phyloP scores from a whole-genome alignment of 495 filamentous ascomycete species.

The Geopyxis carbonaria region DNA sequence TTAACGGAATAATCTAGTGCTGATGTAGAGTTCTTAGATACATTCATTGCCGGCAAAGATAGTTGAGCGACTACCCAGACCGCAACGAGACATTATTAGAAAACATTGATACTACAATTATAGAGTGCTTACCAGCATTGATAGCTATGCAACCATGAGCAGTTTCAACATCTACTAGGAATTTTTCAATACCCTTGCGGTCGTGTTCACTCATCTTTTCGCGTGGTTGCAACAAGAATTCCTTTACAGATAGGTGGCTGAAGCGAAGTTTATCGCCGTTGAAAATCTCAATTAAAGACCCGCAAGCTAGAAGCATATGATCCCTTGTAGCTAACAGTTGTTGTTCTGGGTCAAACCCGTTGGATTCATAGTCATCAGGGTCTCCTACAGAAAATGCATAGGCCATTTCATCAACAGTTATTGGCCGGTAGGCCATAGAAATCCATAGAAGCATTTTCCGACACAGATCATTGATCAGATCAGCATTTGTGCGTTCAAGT shows the following conservation, averaged over 20 bases:
- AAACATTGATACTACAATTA: too few species aligned
- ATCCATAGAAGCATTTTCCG: conserved; percentile 5
- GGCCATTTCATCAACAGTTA: conserved; percentile 2
- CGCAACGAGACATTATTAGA: too few species aligned
- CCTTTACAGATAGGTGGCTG: conserved; percentile 7
- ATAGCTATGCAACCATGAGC: too few species aligned
- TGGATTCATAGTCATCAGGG: background rate
- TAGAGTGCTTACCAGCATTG: too few species aligned
- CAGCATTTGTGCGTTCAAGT: background rate
- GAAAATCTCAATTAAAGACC: conserved; percentile 4
- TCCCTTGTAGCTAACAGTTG: background rate
- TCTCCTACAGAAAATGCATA: conserved; percentile 2
- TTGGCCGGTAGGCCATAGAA: conserved; percentile 6
- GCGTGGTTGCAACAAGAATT: conserved; percentile 6
- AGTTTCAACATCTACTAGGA: too few species aligned
- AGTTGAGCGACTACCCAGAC: too few species aligned
- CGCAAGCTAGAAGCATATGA: conserved; percentile 2
- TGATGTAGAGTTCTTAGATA: too few species aligned
- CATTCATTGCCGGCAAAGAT: too few species aligned
- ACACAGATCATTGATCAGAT: background rate
- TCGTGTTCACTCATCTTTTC: too few species aligned
- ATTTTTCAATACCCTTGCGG: too few species aligned
- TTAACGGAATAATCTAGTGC: too few species aligned
- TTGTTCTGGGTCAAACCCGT: conserved; percentile 3
- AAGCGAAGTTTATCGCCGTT: conserved; percentile 3